These are phyloP conservation scores for Globisporangium irregulare DNA, from an alignment of 352 stramenopile species.

Conservation along the genomic window DNA sequence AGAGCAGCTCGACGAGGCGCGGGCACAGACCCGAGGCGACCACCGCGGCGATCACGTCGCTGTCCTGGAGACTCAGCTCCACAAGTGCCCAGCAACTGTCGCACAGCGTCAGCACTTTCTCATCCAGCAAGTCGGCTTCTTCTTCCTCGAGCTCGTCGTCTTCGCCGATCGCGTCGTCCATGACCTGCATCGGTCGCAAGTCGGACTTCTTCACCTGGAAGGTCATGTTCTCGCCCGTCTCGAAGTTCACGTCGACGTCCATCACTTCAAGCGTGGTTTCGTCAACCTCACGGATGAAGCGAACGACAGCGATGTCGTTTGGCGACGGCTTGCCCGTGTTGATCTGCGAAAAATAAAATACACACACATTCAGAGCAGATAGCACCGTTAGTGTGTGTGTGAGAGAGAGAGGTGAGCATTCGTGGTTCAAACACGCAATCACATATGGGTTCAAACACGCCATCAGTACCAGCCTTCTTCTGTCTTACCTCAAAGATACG, in stretches of 20 bases:
- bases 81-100: conserved; percentile 85
- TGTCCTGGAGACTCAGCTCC: conserved; percentile 78
- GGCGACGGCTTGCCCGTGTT: conserved; percentile 72
- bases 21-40: conserved; percentile 60
- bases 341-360: conserved; percentile 29
- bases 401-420: neutral
- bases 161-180: conserved; percentile 76
- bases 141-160: conserved; percentile 76
- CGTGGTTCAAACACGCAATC: neutral
- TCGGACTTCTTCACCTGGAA: conserved; percentile 63
- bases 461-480: neutral
- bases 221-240: conserved; percentile 81
- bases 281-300: conserved; percentile 72
- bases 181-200: conserved; percentile 72
- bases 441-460: neutral
- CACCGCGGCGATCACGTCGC: conserved; percentile 56
- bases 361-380: neutral
- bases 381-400: neutral
- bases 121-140: conserved; percentile 66
- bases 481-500: conserved; percentile 72
- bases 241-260: conserved; percentile 87
- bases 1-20: conserved; percentile 75
- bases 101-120: conserved; percentile 84
- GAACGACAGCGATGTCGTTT: conserved; percentile 85
- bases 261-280: conserved; percentile 78